Base-by-base conservation (phyloP, 2,329 filamentous ascomycete species). In the Aaosphaeria arxii region DNA sequence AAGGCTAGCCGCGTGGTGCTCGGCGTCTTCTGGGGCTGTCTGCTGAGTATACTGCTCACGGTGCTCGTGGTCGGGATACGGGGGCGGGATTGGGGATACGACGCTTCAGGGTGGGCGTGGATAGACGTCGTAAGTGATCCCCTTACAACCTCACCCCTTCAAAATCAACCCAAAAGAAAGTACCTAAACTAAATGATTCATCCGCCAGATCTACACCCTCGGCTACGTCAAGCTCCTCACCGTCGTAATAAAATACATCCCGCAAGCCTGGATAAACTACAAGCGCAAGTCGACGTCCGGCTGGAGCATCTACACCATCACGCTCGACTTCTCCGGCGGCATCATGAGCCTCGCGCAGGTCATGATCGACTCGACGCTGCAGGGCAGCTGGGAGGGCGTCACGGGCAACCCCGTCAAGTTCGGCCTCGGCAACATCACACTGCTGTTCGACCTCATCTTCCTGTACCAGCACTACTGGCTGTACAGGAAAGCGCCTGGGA, bases 381-480 rank as follows among this genome's bases (percentile, higher is more conserved):
- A 94, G 69, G 80, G 80, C 47, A 90, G 96, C 73, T 96, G 92
- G 91, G 88, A 86, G 42, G 94, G 92, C 24, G 78, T 97, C 49
- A 91, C 86, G 0, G 92, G 91, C 1, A 97, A 97, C 68, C 89
- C 91, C 0, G 86, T 94, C 58, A 99, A 97, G 74, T 84, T 97
- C 49, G 84, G 85, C 3, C 78, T 97, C 39, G 88, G 89, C 11
- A 92, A 95, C 63, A 83, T 96, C 41, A 90, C 86, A 49, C 86
- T 97, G 59, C 68, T 89, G 2, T 97, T 96, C 67, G 92, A 97
- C 66, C 54, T 87, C 31, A 77, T 96, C 43, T 97, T 97, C 66
- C 86, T 97, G 44, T 63, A 81, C 4, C 94, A 99, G 73, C 94
- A 97, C 71, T 97, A 91, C 61, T 74, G 91, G 33, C 69, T 96